Evolutionary conservation across 805 yeast species (phyloP).

Genomic region (Limtongia smithiae): DNA sequence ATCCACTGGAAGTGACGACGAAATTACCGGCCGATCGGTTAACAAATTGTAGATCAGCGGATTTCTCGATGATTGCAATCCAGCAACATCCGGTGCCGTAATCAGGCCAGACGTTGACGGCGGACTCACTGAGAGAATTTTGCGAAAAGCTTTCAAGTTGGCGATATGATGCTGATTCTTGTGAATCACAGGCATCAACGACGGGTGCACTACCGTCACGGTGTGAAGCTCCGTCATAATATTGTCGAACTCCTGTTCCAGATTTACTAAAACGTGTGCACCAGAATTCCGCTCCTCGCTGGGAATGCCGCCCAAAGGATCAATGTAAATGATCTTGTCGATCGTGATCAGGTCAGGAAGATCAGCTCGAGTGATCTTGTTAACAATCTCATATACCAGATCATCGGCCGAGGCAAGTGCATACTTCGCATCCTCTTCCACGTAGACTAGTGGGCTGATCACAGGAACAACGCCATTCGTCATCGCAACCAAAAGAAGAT

Average conservation of each 20-base stretch:
- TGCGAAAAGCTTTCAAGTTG: conserved; percentile 65
- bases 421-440: conserved; percentile 47
- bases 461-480: conserved; percentile 47
- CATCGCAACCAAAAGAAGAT: conserved; percentile 43
- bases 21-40: conserved; percentile 86
- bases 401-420: conserved; percentile 42
- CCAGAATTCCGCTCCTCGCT: conserved; percentile 70
- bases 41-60: conserved; percentile 86
- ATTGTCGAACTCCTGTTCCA: conserved; percentile 73
- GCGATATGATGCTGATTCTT: conserved; percentile 46
- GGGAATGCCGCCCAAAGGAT: conserved; percentile 86
- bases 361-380: conserved; percentile 36
- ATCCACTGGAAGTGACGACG: conserved; percentile 81
- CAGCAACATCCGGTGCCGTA: conserved; percentile 77
- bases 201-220: not conserved
- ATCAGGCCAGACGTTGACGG: conserved; percentile 72
- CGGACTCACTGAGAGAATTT: conserved; percentile 50
- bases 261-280: conserved; percentile 81
- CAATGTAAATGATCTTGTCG: conserved; percentile 79
- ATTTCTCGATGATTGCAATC: conserved; percentile 45
- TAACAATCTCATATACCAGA: conserved; percentile 42
- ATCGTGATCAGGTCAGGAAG: conserved; percentile 43
- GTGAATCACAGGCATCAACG: not conserved
- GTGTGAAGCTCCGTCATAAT: conserved; percentile 54
- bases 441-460: conserved; percentile 64